Percentiles rank a stretch among this genome's conserved stretches.
Evolutionary conservation across 2,329 filamentous ascomycete species (phyloP).

Genomic region (Fusarium coffeatum): DNA sequence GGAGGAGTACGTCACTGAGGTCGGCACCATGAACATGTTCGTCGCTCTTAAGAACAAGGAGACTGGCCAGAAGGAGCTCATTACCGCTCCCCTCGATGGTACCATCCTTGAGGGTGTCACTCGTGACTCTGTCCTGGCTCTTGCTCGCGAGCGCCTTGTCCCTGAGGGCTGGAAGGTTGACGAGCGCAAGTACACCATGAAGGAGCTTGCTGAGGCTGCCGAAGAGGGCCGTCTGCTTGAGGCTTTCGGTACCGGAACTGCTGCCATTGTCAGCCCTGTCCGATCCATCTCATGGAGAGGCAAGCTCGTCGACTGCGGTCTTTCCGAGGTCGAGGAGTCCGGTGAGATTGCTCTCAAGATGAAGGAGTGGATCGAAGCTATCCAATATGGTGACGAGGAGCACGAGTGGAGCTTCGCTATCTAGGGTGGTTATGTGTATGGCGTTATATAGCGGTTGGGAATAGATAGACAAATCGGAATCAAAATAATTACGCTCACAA

Average conservation of each 20-base stretch:
- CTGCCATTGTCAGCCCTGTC: conserved; percentile 92
- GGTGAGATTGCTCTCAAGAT: conserved; percentile 86
- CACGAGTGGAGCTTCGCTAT: conserved; percentile 85
- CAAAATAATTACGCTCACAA: conserved; percentile 31
- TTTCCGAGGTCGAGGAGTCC: conserved; percentile 84
- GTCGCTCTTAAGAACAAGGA: conserved; percentile 85
- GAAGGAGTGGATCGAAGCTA: conserved; percentile 96
- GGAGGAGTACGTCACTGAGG: conserved; percentile 95
- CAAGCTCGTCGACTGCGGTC: conserved; percentile 81
- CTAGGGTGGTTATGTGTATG: conserved; percentile 25
- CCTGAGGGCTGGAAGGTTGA: conserved; percentile 89
- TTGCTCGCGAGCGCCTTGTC: conserved; percentile 84
- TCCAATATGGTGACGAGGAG: conserved; percentile 94
- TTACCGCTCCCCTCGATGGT: conserved; percentile 95
- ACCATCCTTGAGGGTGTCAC: conserved; percentile 97
- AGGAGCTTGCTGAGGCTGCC: conserved; percentile 82
- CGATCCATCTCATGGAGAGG: conserved; percentile 91
- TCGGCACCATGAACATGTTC: conserved; percentile 99
- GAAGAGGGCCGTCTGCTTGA: conserved; percentile 88
- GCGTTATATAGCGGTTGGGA: conserved; percentile 33
- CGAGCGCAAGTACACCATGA: conserved; percentile 94
- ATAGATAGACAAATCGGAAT: conserved; percentile 32
- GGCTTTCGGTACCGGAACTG: conserved; percentile 93
- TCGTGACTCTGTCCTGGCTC: conserved; percentile 86
- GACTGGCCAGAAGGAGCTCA: conserved; percentile 89